Evolutionary conservation across 139 green algal genomes (phyloP), one percentile per base, ranked within the genome.

Genomic region (Micractinium conductrix): DNA sequence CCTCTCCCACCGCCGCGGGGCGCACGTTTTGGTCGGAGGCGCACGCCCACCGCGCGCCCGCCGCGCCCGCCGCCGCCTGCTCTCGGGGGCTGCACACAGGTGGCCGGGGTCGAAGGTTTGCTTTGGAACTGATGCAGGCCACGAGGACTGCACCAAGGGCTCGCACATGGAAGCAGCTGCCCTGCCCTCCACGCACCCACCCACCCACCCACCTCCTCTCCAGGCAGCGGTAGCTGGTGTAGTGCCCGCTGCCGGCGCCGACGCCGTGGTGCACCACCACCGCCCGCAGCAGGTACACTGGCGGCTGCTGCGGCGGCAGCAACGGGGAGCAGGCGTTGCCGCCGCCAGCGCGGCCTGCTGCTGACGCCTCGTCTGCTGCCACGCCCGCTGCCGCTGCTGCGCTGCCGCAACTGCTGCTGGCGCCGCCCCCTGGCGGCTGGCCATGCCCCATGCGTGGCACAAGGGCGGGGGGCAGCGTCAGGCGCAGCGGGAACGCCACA

Each of bases 201-300:
- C n/a, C n/a, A n/a, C n/a, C n/a, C n/a, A n/a, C n/a, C n/a, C n/a
- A n/a, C n/a, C n/a, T n/a, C n/a, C n/a, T 28, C n/a, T 65, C 65
- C 44, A 84, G 50, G n/a, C 50, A 79, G 26, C 80, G 71, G 53
- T 62, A 72, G 12, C 79, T 69, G 4, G 48, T 70, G 69, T 85
- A 85, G 38, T 85, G 80, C 6, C 80, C 80, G 2, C 14, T 44
- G 10, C 48, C 50, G 4, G 50, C 45, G n/a, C 44, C 37, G 0
- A 24, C 37, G 7, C 80, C 80, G 19, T 79, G 48, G 38, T 85
- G 80, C 48, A 85, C 67, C 26, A 85, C 50, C 24, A 85, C 80
- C 7, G 80, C 80, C 26, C 80, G 38, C 48, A 85, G 80, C 10
- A 35, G 19, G 53, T 73, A 79, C 24, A 10, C 8, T 8, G 79